phyloP scores from a whole-genome alignment of 2,329 filamentous ascomycete species.

The Fusarium nisikadoi region DNA sequence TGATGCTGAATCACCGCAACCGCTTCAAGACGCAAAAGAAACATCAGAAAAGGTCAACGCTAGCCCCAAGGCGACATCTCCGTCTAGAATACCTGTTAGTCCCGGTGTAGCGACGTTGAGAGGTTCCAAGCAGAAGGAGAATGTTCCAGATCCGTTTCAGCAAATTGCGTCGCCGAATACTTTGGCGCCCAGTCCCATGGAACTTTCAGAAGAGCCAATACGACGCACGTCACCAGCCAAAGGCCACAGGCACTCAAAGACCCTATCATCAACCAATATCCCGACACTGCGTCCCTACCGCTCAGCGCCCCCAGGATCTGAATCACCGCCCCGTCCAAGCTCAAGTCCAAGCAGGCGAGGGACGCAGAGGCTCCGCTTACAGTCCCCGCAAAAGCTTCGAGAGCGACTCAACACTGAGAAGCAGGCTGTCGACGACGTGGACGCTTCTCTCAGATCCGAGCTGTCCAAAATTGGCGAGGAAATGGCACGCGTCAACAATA shows the following conservation, averaged over 20 bases:
- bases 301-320: constrained; percentile 40
- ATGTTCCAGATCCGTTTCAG: constrained; percentile 41
- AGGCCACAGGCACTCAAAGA: constrained; percentile 57
- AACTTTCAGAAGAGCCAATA: constrained; percentile 27
- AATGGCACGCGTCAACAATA: constrained; percentile 68
- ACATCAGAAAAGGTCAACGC: constrained; percentile 69
- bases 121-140: constrained; percentile 60
- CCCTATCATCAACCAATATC: constrained; percentile 64
- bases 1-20: constrained; percentile 54
- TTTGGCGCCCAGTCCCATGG: constrained; percentile 26
- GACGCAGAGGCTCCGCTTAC: constrained; percentile 70
- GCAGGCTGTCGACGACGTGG: constrained; percentile 75
- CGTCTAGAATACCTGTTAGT: constrained; percentile 65
- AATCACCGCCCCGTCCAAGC: constrained; percentile 37
- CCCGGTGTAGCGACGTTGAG: constrained; percentile 54
- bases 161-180: constrained; percentile 15
- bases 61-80: constrained; percentile 53
- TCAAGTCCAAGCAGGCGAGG: constrained; percentile 47
- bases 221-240: constrained; percentile 43
- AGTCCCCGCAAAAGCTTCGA: constrained; percentile 79
- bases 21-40: constrained; percentile 63
- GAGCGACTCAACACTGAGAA: constrained; percentile 89
- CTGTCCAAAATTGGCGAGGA: constrained; percentile 84
- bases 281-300: constrained; percentile 61
- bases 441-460: constrained; percentile 77